Base-by-base conservation (phyloP, 2,329 filamentous ascomycete species). In the Diaporthe caulivora region DNA sequence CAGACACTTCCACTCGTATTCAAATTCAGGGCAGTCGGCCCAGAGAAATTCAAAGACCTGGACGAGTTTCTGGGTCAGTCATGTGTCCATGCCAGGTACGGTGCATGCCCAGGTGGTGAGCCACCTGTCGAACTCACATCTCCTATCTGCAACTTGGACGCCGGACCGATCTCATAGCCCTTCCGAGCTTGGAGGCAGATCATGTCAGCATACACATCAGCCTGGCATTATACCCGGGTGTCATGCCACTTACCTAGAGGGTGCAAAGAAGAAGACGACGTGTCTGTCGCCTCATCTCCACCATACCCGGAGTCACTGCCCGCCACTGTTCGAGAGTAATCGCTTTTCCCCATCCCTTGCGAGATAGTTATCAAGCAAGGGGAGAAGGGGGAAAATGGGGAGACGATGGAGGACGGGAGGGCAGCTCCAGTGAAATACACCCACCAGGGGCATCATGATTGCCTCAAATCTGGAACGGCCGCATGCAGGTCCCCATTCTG, bases 31-130 rank as follows among this genome's bases (percentile, higher is more conserved):
- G 34, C 80, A 77, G 60, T 83, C 81, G 53, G 81, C 81, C 81
- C 81, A 83, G n/a, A 83, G 80, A 71, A 83, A 83, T 70, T 83
- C 81, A 73, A 83, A 83, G 26, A 82, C 81, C 81, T 82, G 60
- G 37, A 40, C 11, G 37, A 40, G 11, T 24, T 67, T 47, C 18
- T 11, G 3, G 47, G 55, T 67, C 47, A 42, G 57, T 42, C 34
- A 15, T 34, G 31, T 24, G 26, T 72, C 57, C 44, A 64, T 74
- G 75, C 37, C 37, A 40, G 13, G 37, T 2, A n/a, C n/a, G n/a
- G n/a, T n/a, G n/a, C n/a, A n/a, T n/a, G n/a, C n/a, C n/a, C n/a
- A n/a, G n/a, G n/a, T n/a, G n/a, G n/a, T n/a, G 31, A 31, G 21
- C 58, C 2, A 37, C 13, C 17, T 37, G 55, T 17, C 17, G 65